Conservation (phyloP, 495 filamentous ascomycete species). For the Bathelium albidoporum region DNA sequence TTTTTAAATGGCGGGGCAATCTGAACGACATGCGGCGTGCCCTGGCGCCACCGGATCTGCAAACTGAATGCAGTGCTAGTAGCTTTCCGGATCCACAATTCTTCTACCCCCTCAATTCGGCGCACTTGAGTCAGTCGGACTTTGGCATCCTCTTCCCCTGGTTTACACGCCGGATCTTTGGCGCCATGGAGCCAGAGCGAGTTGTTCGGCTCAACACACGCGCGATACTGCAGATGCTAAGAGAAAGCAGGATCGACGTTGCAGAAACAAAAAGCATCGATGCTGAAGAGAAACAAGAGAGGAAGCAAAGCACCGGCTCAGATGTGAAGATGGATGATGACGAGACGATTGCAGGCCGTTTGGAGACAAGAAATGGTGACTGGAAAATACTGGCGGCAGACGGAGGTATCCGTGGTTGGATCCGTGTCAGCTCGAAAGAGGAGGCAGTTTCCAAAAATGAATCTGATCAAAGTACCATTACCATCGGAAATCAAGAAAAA, state of each 20-base stretch:
- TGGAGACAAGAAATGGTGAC: background rate
- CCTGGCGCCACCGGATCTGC: slow-evolving; percentile 31
- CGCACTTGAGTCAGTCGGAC: slow-evolving; percentile 65
- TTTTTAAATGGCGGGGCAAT: slow-evolving; percentile 61
- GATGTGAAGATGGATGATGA: background rate
- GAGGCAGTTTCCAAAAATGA: background rate
- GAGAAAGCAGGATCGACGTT: slow-evolving; percentile 41
- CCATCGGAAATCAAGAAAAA: background rate
- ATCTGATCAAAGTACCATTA: background rate
- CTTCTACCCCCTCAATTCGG: slow-evolving; percentile 52
- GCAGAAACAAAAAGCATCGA: slow-evolving; percentile 41
- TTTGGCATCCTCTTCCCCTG: slow-evolving; percentile 70
- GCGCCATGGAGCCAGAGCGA: slow-evolving; percentile 50
- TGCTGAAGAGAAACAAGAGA: slow-evolving; percentile 7
- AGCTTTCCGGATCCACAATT: slow-evolving; percentile 27
- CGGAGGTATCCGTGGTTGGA: background rate
- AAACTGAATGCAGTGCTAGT: slow-evolving; percentile 4
- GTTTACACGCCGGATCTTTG: slow-evolving; percentile 47
- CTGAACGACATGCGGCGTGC: slow-evolving; percentile 48
- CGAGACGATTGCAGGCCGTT: background rate
- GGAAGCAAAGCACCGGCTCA: background rate
- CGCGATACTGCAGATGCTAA: slow-evolving; percentile 51
- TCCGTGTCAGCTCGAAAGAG: background rate
- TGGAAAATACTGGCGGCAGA: background rate
- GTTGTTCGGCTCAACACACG: slow-evolving; percentile 53